These are phyloP conservation scores for Microcera coccophila DNA, from an alignment of 2,329 filamentous ascomycete species.

Conservation along the genomic window DNA sequence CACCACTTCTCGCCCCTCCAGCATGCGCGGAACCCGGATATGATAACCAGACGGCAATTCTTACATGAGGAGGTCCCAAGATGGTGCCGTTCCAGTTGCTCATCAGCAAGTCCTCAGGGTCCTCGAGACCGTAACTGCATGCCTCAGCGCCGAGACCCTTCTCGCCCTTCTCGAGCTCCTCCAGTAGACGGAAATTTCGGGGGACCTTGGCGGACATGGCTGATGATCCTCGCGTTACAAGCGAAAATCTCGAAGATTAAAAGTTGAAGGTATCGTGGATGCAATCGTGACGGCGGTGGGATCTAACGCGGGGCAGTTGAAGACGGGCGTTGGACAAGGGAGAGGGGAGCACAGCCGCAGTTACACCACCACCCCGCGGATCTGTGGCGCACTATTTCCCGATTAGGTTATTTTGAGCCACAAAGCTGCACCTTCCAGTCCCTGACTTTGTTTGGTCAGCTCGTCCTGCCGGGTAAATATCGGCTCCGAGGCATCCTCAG, in stretches of 20 bases:
- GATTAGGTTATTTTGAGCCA: neutral
- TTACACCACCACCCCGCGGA: neutral
- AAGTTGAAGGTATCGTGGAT: neutral
- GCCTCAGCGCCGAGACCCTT: slow-evolving; percentile 95
- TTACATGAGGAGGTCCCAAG: slow-evolving; percentile 88
- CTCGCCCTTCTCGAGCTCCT: slow-evolving; percentile 98
- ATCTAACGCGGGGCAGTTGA: neutral
- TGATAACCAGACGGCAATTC: slow-evolving; percentile 28
- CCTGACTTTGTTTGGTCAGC: neutral
- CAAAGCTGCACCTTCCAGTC: neutral
- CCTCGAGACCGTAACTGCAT: slow-evolving; percentile 92
- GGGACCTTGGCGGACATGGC: slow-evolving; percentile 63
- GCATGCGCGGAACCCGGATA: neutral
- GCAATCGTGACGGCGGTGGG: neutral
- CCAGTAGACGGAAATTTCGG: slow-evolving; percentile 91
- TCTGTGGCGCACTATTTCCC: neutral
- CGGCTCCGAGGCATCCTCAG: slow-evolving; percentile 7
- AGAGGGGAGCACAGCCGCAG: neutral
- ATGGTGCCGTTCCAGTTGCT: slow-evolving; percentile 99
- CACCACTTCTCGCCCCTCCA: too few relatives aligned
- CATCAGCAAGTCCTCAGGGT: slow-evolving; percentile 93
- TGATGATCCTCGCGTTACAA: neutral
- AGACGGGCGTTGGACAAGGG: neutral
- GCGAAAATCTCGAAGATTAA: too few relatives aligned
- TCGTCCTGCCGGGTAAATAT: slow-evolving; percentile 9